Base-by-base conservation (phyloP, 1,284 basidiomycete species). In the Ganoderma sinense region DNA sequence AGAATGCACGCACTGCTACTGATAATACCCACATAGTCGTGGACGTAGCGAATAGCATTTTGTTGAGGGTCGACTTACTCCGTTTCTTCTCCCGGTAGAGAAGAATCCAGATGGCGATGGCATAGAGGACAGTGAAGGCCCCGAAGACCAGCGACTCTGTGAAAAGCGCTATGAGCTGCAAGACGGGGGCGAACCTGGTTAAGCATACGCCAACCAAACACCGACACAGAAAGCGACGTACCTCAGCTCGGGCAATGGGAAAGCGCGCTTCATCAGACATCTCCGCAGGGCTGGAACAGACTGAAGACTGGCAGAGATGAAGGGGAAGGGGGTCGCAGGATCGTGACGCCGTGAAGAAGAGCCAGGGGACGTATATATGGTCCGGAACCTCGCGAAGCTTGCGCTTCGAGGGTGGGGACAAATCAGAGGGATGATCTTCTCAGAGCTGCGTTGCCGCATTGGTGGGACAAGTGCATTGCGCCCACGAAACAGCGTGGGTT, bases 131-230 rank as follows among this genome's bases (percentile, higher is more conserved):
- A 53, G 69, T 66, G 69, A 74, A 74, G 31, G 69, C 73, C 53
- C 73, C 73, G 43, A 72, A 74, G 26, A 74, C 18, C 71, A 74
- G 56, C 60, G 73, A 74, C 64, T 74, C 73, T 26, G 72, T 68
- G 39, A 72, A 74, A 29, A 74, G 36, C 20, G 69, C 69, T 40
- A 70, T 67, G 66, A 70, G 65, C 69, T 70, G 45, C 33, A 40
- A 33, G 36, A 23, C 16, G 13, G 33, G 45, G 20, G 14, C 31
- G 2, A 40, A 36, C 33, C n/a, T 39, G 45, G n/a, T 20, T 45
- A 26, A 56, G 51, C n/a, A 53, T 16, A 13, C n/a, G 4, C 6
- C n/a, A 10, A n/a, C 26, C 2, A n/a, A 61, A 41, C 23, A 20
- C 58, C 11, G 39, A 13, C 26, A 26, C 2, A n/a, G 5, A 23